Percentiles rank a stretch among this genome's conserved stretches.
Conservation (phyloP, 1,284 basidiomycete species). For the Anthracocystis panici-leucophaei region DNA sequence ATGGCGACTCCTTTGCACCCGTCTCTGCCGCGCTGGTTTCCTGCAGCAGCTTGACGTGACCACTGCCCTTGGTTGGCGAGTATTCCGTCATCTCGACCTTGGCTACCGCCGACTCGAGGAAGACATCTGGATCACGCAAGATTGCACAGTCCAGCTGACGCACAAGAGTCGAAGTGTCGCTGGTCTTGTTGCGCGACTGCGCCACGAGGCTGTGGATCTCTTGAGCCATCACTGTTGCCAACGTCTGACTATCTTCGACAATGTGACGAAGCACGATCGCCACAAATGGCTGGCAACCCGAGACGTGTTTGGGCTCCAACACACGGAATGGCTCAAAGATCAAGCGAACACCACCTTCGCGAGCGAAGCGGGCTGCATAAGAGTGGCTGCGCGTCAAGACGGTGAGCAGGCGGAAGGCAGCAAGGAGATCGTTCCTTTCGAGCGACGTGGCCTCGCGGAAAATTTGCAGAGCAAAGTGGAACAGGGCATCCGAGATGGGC, state of each 20-base stretch:
- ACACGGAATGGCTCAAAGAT: constrained; percentile 61
- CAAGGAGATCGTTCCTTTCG: constrained; percentile 55
- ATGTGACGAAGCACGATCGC: constrained; percentile 89
- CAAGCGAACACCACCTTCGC: constrained; percentile 50
- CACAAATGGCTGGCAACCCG: constrained; percentile 82
- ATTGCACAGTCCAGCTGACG: constrained; percentile 84
- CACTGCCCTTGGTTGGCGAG: constrained; percentile 48
- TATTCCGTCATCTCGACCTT: constrained; percentile 63
- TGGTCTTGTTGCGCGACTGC: constrained; percentile 67
- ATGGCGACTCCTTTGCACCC: constrained; percentile 34
- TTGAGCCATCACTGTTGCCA: constrained; percentile 82
- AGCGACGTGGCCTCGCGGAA: constrained; percentile 68
- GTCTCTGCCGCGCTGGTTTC: constrained; percentile 11
- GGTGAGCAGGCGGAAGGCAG: constrained; percentile 61
- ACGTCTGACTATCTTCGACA: constrained; percentile 80
- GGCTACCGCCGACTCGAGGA: constrained; percentile 75
- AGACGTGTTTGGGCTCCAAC: constrained; percentile 41
- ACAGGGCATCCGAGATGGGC: constrained; percentile 62
- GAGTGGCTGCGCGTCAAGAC: constrained; percentile 55
- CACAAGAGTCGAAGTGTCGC: constrained; percentile 81
- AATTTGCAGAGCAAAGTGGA: constrained; percentile 41
- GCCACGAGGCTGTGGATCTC: constrained; percentile 74
- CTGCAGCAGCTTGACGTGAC: constrained; percentile 42
- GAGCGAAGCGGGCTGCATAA: constrained; percentile 45
- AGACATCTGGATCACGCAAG: constrained; percentile 82